Base-by-base conservation (phyloP, 371 early-diverging fungal species). In the Batrachochytrium dendrobatidis region DNA sequence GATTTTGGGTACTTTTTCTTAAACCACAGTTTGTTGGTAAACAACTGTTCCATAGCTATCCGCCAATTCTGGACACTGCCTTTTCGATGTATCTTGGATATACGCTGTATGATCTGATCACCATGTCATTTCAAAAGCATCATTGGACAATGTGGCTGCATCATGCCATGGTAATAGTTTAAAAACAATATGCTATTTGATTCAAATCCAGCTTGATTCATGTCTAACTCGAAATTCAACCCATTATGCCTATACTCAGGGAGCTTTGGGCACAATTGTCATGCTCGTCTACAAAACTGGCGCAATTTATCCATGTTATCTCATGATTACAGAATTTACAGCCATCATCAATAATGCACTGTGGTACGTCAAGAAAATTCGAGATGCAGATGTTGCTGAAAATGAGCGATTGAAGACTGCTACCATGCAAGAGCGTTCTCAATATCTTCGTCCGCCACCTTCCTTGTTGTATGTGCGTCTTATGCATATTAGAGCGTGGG, bases 141-240 rank as follows among this genome's bases (percentile, higher is more conserved):
- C 39, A 39, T n/a, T 39, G 39, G 39, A 39, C 39, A 12, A 39
- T 39, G 39, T 39, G 39, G 39, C 39, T 39, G 39, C 39, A 39
- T n/a, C 39, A 39, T n/a, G n/a, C n/a, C 39, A 12, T 39, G 12
- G 39, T 39, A n/a, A 39, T n/a, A n/a, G n/a, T n/a, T n/a, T n/a
- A n/a, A n/a, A n/a, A n/a, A n/a, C n/a, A n/a, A n/a, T n/a, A n/a
- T n/a, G n/a, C n/a, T n/a, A n/a, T n/a, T n/a, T n/a, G n/a, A n/a
- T n/a, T n/a, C n/a, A n/a, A n/a, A n/a, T n/a, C n/a, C n/a, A n/a
- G n/a, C n/a, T n/a, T n/a, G n/a, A n/a, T n/a, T n/a, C n/a, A n/a
- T n/a, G n/a, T n/a, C n/a, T n/a, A n/a, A n/a, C n/a, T n/a, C n/a
- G n/a, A n/a, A n/a, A n/a, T n/a, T n/a, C n/a, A n/a, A n/a, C n/a